Evolutionary conservation across 768 basidiomycete species (phyloP), one percentile per base, ranked within the genome.

Genomic region (Cystobasidium onofrii): DNA sequence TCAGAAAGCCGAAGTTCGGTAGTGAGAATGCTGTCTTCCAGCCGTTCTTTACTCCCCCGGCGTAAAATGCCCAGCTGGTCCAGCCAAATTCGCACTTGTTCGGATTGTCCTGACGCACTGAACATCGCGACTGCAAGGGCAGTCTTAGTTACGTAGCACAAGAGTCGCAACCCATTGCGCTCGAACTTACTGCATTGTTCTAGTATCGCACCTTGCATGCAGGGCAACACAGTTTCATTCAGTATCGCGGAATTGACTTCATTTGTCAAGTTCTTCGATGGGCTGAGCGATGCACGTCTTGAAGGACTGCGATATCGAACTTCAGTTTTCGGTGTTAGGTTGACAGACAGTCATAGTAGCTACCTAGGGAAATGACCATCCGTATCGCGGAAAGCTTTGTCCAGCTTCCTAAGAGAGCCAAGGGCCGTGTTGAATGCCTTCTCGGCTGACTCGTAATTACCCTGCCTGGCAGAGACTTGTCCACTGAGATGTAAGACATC

Each of bases 1-100:
- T 88, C 86, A 65, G 90, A 87, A 33, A 97, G 81, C 0, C 87
- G 88, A n/a, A 95, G 82, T 76, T 86, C 88, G 0, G 89, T 93
- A 78, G 90, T 13, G 7, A 67, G 31, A 6, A 52, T 41, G 13
- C 9, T 46, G 44, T 27, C 31, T 3, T 27, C 12, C 12, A 29
- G 15, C 29, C 25, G 29, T 4, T 3, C 10, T 29, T 29, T 34
- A 4, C 17, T 3, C 4, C 13, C 31, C 13, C 57, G 33, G 4
- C 17, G 13, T 60, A 34, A 29, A 4, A 7, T 13, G 25, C 7
- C 10, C 25, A 60, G 57, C 27, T 60, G 25, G 10, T 4, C 57
- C 57, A 60, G 57, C 25, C 57, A 60, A 12, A 17, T 27, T 27
- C 4, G 13, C 29, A 60, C 20, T 13, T 29, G 27, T 27, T 60